Percentiles rank a stretch among this genome's conserved stretches.
Evolutionary conservation across 805 yeast species (phyloP).

Genomic region (Schwanniomyces vanrijiae): DNA sequence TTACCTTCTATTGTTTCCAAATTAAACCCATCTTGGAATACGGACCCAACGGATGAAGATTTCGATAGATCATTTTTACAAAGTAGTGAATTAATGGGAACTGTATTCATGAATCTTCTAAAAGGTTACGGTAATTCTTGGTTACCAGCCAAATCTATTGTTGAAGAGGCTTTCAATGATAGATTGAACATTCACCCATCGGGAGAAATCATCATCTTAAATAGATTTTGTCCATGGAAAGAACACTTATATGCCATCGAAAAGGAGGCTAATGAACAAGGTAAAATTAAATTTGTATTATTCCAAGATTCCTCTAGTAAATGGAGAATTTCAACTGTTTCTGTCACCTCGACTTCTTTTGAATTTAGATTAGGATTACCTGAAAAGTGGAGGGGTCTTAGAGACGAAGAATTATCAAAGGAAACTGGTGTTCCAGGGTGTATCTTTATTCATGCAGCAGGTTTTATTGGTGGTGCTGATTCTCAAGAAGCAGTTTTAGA

Average conservation of each 20-base stretch:
- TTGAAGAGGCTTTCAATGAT: conserved; percentile 63
- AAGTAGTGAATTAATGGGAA: conserved; percentile 84
- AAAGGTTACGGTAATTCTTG: conserved; percentile 78
- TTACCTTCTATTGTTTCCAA: conserved; percentile 76
- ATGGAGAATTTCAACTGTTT: conserved; percentile 92
- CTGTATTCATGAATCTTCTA: conserved; percentile 66
- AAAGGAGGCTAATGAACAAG: conserved; percentile 52
- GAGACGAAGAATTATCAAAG: conserved; percentile 79
- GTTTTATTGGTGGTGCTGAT: conserved; percentile 94
- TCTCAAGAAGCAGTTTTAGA: conserved; percentile 74
- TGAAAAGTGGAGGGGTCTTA: conserved; percentile 90
- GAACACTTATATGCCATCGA: conserved; percentile 83
- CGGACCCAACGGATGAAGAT: conserved; percentile 60
- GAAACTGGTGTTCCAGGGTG: conserved; percentile 83
- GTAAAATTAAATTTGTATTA: conserved; percentile 69
- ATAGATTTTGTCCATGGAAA: conserved; percentile 91
- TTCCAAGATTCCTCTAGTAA: conserved; percentile 70
- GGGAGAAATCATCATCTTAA: conserved; percentile 74
- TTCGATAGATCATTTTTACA: conserved; percentile 64
- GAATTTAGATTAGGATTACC: conserved; percentile 86
- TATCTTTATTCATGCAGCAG: conserved; percentile 92
- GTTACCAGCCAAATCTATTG: conserved; percentile 85
- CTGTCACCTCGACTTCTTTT: conserved; percentile 76
- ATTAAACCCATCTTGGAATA: conserved; percentile 86
- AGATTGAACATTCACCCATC: conserved; percentile 62